Base-by-base conservation (phyloP, 2,329 filamentous ascomycete species). In the Trichoderma endophyticum region DNA sequence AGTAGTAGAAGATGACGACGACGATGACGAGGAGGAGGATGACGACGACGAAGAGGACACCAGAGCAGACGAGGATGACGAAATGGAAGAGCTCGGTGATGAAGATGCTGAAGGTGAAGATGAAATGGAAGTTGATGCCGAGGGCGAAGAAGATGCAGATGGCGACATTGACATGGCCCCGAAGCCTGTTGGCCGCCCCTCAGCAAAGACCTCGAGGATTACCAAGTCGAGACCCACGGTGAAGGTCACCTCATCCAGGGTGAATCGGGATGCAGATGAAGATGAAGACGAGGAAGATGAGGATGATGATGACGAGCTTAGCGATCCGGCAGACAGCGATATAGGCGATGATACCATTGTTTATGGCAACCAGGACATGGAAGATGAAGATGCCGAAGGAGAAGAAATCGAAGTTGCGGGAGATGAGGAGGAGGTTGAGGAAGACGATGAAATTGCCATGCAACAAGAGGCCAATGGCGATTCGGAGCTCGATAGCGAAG, bases 231-330 rank as follows among this genome's bases (percentile, higher is more conserved):
- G 78, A 51, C 75, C 80, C 18, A 84, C 80, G 12, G 75, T 81
- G 7, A 80, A 79, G 28, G 76, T 78, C 26, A 77, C 78, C 30
- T 80, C 80, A 15, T 74, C 77, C 26, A 83, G 81, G 73, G 76
- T 78, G 21, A 76, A 78, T 11, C 77, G 80, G 7, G 39, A 70
- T 18, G 66, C 57, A 39, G 85, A 86, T 26, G 84, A 85, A 32
- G 84, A 85, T 7, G 85, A 86, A 5, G 85, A 86, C 51, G 85
- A 87, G 7, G 82, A 82, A 9, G 84, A 86, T 24, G 85, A 86
- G 24, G 85, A 86, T 54, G 85, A 86, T n/a, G 86, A 87, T 11
- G 87, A 88, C 54, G 86, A 88, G 74, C 83, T 89, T 5, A 89
- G 86, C 74, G 87, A 89, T 54, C 81, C 87, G 6, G 81, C 76